Evolutionary conservation across 176 grass and related monocot genomes (phyloP).

Genomic region (Musa schizocarpa): DNA sequence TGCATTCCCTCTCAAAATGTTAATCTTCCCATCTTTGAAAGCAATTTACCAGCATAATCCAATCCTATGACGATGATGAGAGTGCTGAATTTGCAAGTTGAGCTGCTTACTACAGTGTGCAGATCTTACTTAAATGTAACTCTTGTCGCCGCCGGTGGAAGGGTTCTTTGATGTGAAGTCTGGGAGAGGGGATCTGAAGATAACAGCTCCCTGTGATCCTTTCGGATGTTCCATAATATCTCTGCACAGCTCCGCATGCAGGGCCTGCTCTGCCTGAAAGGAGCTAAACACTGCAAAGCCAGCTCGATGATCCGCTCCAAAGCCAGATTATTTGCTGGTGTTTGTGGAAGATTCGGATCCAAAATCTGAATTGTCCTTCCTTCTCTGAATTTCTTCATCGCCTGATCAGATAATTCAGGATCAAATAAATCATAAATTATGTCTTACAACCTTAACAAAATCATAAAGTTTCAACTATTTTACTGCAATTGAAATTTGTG

Average conservation of each 20-base stretch:
- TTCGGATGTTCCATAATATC: slow-evolving; percentile 65
- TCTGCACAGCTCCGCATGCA: slow-evolving; percentile 59
- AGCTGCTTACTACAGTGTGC: background rate
- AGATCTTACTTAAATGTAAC: background rate
- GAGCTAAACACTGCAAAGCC: slow-evolving; percentile 48
- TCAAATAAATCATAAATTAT: background rate
- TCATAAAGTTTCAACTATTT: background rate
- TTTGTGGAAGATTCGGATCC: slow-evolving; percentile 42
- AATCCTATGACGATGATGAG: background rate
- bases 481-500: too few relatives aligned
- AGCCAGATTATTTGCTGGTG: slow-evolving; percentile 22
- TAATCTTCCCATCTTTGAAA: background rate
- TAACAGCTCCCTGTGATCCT: slow-evolving; percentile 46
- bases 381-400: slow-evolving; percentile 36
- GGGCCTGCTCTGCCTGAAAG: slow-evolving; percentile 38
- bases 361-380: slow-evolving; percentile 47
- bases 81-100: background rate
- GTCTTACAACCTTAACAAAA: background rate
- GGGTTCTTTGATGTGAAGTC: background rate
- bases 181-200: background rate
- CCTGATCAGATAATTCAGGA: slow-evolving; percentile 15
- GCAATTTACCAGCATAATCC: background rate
- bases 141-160: background rate
- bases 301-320: slow-evolving; percentile 61
- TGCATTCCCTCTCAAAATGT: background rate